Evolutionary conservation across 1,284 basidiomycete species (phyloP), one percentile per base, ranked within the genome.

Genomic region (Mrakiaceae sp.): DNA sequence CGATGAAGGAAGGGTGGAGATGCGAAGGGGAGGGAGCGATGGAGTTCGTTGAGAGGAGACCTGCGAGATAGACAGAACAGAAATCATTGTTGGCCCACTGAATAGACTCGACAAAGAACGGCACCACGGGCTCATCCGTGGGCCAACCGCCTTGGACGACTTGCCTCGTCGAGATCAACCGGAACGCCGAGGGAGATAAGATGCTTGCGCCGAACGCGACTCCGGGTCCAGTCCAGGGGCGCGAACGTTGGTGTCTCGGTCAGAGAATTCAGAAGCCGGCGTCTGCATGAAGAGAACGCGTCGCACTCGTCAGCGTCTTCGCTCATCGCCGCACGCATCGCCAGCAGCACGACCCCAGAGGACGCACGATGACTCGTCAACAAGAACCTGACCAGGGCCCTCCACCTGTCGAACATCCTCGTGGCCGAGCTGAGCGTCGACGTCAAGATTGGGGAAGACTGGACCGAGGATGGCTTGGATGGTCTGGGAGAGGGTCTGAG

Each of bases 191-290:
- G 83, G 11, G 88, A 79, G 68, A 94, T 91, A 53, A 96, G 80
- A 70, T 95, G 90, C 71, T 92, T 88, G 59, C 90, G 80, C 64
- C 92, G 83, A 71, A 90, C 90, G 56, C 87, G 83, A 60, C 90
- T 93, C 53, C 90, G 84, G 64, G 85, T 90, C 92, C 92, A 96
- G 71, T 90, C 93, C 58, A 91, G 85, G 12, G 89, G 87, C 60
- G 85, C 82, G 8, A 82, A 58, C 3, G 75, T 71, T 0, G 78
- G 74, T 2, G 75, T 70, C 5, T 73, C 73, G 0, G 73, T 75
- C 78, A 69, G 85, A 67, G 82, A 80, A 63, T 85, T 83, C 76
- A 89, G 89, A 60, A 89, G 75, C 68, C 85, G 81, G 61, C 89
- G 90, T 73, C 90, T 92, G 74, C 64, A 54, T 59, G 40, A 27